Conservation (phyloP, 108 stramenopile species). For the Pseudonitzschia multiseries region DNA sequence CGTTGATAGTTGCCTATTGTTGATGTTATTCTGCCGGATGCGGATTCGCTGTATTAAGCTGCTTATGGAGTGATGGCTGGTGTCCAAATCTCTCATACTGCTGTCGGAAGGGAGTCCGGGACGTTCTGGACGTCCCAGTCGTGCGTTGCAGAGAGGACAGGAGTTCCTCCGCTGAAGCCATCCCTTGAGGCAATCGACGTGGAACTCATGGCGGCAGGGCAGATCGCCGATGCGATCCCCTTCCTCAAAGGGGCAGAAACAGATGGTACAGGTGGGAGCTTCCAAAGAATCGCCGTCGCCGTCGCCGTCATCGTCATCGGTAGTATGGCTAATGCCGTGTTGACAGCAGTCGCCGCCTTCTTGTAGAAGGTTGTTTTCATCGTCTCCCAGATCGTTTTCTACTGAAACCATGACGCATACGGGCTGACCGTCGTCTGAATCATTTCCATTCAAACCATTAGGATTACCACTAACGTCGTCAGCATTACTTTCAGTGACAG, state of each 20-base stretch:
- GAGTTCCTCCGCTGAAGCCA: conserved; percentile 69
- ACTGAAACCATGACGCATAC: not conserved
- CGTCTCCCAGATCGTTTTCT: not conserved
- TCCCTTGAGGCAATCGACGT: conserved; percentile 65
- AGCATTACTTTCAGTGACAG: not conserved
- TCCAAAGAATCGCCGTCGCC: conserved; percentile 11
- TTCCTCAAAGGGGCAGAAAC: conserved; percentile 57
- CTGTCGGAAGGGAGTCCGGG: not conserved
- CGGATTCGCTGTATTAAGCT: not conserved
- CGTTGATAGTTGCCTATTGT: not conserved
- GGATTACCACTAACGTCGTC: not conserved
- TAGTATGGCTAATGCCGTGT: not conserved
- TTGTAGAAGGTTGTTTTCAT: not conserved
- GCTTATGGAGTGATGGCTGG: not conserved
- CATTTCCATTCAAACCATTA: no score
- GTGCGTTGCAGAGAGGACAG: conserved; percentile 64
- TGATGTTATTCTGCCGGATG: not conserved
- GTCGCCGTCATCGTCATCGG: not conserved
- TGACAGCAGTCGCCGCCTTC: not conserved
- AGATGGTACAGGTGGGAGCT: conserved; percentile 55
- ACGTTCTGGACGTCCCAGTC: not conserved
- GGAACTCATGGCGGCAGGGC: conserved; percentile 65
- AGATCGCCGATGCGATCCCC: conserved; percentile 74
- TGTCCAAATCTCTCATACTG: not conserved
- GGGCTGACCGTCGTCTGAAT: not conserved